Evolutionary conservation across 225 moss, liverwort and hornwort genomes (phyloP).

Genomic region (Marchantia polymorpha): DNA sequence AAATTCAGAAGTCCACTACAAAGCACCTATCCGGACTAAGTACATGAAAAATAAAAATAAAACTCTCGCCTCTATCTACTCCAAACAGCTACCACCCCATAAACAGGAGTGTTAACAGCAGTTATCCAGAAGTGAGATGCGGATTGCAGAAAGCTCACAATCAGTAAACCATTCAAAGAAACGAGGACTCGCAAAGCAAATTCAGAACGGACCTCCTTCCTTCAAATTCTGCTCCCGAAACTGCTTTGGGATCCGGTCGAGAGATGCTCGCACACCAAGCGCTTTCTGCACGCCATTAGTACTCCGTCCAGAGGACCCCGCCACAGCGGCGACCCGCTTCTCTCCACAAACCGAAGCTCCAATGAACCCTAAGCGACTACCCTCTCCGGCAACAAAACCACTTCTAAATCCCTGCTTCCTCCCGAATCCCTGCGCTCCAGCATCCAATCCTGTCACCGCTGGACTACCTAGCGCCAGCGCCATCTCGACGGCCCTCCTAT

Average conservation of each 20-base stretch:
- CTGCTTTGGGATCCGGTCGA: conserved; percentile 77
- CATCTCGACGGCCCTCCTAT: conserved; percentile 10
- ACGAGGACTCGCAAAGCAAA: not conserved
- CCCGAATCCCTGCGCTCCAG: not conserved
- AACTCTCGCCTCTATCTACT: not conserved
- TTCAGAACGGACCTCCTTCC: conserved; percentile 51
- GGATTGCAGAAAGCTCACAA: not conserved
- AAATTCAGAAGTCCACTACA: too few species aligned
- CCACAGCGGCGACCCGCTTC: conserved; percentile 21
- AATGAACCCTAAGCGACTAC: conserved; percentile 33
- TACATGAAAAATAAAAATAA: not conserved
- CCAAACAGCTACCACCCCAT: not conserved
- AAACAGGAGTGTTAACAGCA: not conserved
- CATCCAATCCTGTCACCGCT: not conserved
- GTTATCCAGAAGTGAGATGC: not conserved
- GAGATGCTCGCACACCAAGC: conserved; percentile 49
- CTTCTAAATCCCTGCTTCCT: conserved; percentile 18
- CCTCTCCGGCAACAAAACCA: conserved; percentile 30
- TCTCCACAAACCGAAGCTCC: conserved; percentile 43
- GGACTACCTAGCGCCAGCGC: conserved; percentile 23
- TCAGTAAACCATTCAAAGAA: not conserved
- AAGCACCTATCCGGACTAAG: too few species aligned
- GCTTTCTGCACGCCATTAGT: conserved; percentile 27
- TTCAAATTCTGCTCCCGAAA: conserved; percentile 70
- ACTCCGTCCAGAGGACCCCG: conserved; percentile 2